Evolutionary conservation across 2,329 filamentous ascomycete genomes (phyloP).

Genomic region (Fusarium camptoceras): DNA sequence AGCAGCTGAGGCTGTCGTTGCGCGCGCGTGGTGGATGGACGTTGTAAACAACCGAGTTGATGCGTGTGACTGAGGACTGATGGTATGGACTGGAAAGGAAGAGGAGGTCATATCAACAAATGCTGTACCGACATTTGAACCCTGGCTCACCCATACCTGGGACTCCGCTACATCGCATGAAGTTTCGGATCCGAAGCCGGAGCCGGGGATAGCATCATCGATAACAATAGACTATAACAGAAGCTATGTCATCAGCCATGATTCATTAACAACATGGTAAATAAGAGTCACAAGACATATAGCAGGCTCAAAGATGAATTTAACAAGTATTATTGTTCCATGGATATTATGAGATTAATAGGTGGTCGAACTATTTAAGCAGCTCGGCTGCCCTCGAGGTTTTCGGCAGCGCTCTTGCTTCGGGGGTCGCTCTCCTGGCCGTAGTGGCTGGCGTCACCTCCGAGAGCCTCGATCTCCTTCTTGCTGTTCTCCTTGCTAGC

Average conservation of each 20-base stretch:
- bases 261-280: neutral
- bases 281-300: neutral
- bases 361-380: neutral
- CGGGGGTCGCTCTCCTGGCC: slow-evolving; percentile 56
- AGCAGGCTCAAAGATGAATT: neutral
- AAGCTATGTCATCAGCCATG: neutral
- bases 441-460: slow-evolving; percentile 58
- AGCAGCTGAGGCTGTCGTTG: neutral
- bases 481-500: slow-evolving; percentile 59
- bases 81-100: neutral
- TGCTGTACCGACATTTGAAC: neutral
- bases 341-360: slow-evolving; percentile 3
- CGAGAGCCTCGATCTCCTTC: slow-evolving; percentile 55
- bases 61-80: neutral
- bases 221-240: neutral
- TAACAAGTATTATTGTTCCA: neutral
- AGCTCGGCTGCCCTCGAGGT: slow-evolving; percentile 54
- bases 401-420: slow-evolving; percentile 56
- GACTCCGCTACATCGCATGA: slow-evolving; percentile 6
- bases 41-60: neutral
- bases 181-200: slow-evolving; percentile 36
- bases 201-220: slow-evolving; percentile 14
- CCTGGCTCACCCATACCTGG: neutral
- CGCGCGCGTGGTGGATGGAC: neutral
- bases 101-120: neutral